Conservation (phyloP, 345 rosid genomes). For the Gossypium thurberi region DNA sequence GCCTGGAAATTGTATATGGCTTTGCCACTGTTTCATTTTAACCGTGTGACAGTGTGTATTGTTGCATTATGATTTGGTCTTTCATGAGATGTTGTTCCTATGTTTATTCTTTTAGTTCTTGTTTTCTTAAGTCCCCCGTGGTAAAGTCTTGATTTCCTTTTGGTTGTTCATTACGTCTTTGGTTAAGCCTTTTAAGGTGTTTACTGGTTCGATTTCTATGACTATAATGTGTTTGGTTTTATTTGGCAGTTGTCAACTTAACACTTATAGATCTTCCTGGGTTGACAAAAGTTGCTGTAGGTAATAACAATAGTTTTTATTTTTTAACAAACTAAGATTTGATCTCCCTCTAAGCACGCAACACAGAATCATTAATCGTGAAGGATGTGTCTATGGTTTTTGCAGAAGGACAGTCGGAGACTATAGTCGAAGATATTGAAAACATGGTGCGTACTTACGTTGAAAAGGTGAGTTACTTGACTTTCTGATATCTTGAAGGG, state of each 20-base stretch:
- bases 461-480: slow-evolving; percentile 62
- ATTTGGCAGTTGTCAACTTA: slow-evolving; percentile 80
- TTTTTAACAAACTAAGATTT: slow-evolving; percentile 1
- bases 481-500: slow-evolving; percentile 13
- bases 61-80: not conserved
- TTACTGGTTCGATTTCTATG: slow-evolving; percentile 12
- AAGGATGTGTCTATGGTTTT: slow-evolving; percentile 20
- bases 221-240: slow-evolving; percentile 15
- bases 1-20: not conserved
- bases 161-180: not conserved
- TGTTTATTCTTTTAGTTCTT: not conserved
- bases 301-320: slow-evolving; percentile 36
- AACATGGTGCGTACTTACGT: slow-evolving; percentile 98
- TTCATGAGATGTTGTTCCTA: not conserved
- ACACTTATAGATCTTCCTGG: slow-evolving; percentile 99
- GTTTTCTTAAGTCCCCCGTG: not conserved
- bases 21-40: not conserved
- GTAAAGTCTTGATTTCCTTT: not conserved
- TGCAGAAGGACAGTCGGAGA: slow-evolving; percentile 90
- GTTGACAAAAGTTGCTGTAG: slow-evolving; percentile 97
- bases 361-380: not conserved
- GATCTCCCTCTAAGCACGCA: not conserved
- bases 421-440: slow-evolving; percentile 89
- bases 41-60: not conserved
- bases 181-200: not conserved